These are phyloP conservation scores for Salix purpurea DNA, from an alignment of 345 rosid genomes.

Conservation along the genomic window DNA sequence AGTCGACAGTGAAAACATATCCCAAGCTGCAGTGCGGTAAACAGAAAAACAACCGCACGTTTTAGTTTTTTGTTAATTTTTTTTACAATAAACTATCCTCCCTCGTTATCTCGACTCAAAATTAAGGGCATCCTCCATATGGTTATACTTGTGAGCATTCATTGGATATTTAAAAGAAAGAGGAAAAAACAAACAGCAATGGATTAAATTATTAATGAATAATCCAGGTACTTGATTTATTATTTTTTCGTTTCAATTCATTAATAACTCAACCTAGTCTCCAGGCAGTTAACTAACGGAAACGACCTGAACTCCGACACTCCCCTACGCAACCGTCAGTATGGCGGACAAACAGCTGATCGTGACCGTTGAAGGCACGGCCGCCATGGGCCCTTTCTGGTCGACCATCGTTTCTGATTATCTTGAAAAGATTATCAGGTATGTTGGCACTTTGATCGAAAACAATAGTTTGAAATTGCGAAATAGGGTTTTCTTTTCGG, in stretches of 20 bases:
- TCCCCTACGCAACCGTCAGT: neutral
- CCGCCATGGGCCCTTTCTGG: conserved; percentile 93
- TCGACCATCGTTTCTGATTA: conserved; percentile 64
- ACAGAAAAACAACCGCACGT: no score
- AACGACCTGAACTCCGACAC: neutral
- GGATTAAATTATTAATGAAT: neutral
- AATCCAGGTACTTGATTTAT: neutral
- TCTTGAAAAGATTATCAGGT: conserved; percentile 88
- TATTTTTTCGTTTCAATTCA: neutral
- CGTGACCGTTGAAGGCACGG: conserved; percentile 87
- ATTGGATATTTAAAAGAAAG: no score
- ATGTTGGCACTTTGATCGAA: neutral
- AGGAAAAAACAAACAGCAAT: neutral
- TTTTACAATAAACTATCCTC: no score
- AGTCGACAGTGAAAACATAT: no score
- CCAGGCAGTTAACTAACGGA: neutral
- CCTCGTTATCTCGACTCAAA: no score
- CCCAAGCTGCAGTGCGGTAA: no score
- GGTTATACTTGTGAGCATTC: no score
- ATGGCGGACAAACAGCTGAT: conserved; percentile 82
- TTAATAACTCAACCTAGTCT: neutral
- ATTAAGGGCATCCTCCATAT: no score
- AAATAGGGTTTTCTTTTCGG: neutral
- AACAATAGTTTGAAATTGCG: neutral
- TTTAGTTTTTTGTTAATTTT: no score